Evolutionary conservation across 2,329 filamentous ascomycete species (phyloP).

Genomic region (Fusarium subtropicale): DNA sequence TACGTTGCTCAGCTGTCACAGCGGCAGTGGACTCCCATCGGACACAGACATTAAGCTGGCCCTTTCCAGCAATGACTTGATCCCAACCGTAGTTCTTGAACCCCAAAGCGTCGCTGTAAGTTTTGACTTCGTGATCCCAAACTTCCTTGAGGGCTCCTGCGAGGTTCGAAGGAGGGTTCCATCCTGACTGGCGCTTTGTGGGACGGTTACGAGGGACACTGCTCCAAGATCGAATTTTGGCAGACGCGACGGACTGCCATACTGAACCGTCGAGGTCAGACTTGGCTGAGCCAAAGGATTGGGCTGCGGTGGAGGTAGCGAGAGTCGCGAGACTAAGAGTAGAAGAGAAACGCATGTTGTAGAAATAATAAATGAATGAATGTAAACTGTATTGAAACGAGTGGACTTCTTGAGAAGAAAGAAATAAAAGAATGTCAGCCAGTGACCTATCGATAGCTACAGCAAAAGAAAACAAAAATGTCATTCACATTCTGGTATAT

Average conservation of each 20-base stretch:
- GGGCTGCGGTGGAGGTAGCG: constrained; percentile 41
- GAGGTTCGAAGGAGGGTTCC: constrained; percentile 48
- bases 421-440: constrained; percentile 24
- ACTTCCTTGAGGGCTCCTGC: constrained; percentile 46
- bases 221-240: constrained; percentile 28
- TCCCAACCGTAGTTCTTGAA: constrained; percentile 54
- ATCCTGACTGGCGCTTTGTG: constrained; percentile 46
- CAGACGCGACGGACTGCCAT: constrained; percentile 41
- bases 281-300: constrained; percentile 31
- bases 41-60: constrained; percentile 53
- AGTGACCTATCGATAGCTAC: constrained; percentile 6
- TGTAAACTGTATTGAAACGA: background rate
- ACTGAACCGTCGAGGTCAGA: constrained; percentile 49
- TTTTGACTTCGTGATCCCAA: constrained; percentile 48
- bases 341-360: constrained; percentile 45
- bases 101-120: constrained; percentile 43
- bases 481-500: background rate
- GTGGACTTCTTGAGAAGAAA: constrained; percentile 1
- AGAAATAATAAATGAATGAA: constrained; percentile 13
- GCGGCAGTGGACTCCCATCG: constrained; percentile 57
- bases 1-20: constrained; percentile 54
- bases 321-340: constrained; percentile 38
- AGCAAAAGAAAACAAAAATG: too few species aligned
- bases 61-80: constrained; percentile 49
- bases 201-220: constrained; percentile 41